These are phyloP conservation scores for Tulasnella sp. DNA, from an alignment of 768 basidiomycete species.

Conservation along the genomic window DNA sequence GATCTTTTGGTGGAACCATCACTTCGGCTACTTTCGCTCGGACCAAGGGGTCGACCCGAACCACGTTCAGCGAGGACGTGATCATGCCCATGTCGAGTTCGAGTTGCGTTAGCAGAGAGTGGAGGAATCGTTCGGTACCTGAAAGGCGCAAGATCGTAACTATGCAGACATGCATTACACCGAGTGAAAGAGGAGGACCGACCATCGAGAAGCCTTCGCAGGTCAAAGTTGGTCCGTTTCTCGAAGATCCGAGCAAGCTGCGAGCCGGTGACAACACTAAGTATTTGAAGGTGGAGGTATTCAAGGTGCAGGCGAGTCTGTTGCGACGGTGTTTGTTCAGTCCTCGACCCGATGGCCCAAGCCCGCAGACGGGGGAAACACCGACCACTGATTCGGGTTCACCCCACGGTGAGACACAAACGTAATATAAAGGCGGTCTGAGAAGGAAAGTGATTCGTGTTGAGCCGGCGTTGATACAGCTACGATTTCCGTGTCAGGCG, in stretches of 20 bases:
- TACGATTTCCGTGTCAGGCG: constrained; percentile 37
- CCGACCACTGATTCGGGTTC: constrained; percentile 95
- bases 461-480: constrained; percentile 79
- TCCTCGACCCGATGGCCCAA: neutral
- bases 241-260: constrained; percentile 86
- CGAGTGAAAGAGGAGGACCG: neutral
- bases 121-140: constrained; percentile 82
- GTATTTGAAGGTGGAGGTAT: constrained; percentile 88
- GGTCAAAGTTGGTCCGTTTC: constrained; percentile 85
- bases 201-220: constrained; percentile 71
- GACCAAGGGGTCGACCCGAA: constrained; percentile 64
- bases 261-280: constrained; percentile 81
- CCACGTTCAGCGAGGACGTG: constrained; percentile 73
- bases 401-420: constrained; percentile 85
- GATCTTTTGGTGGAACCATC: constrained; percentile 73
- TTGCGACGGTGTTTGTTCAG: constrained; percentile 44
- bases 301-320: constrained; percentile 93
- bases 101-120: constrained; percentile 62
- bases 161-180: neutral
- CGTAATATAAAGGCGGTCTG: constrained; percentile 85
- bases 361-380: neutral
- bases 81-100: constrained; percentile 79
- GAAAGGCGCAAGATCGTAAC: neutral
- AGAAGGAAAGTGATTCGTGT: constrained; percentile 82
- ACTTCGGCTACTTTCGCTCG: constrained; percentile 74